These are phyloP conservation scores for Ophiostoma sp. DNA, from an alignment of 2,329 filamentous ascomycete species.

Conservation along the genomic window DNA sequence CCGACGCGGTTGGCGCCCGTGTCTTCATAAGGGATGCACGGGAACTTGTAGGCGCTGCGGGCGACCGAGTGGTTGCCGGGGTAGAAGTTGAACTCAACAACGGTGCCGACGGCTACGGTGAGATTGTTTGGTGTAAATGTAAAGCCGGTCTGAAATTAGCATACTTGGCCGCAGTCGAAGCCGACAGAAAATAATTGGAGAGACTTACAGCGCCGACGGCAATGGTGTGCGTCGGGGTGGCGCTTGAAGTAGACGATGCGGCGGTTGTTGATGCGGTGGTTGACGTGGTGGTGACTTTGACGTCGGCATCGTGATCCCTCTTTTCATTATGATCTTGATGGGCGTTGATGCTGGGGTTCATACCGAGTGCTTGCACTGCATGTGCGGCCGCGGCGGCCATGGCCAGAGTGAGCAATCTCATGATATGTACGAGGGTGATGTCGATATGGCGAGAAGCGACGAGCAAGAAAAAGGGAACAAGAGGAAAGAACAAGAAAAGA, in stretches of 20 bases:
- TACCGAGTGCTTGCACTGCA: neutral
- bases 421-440: neutral
- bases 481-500: neutral
- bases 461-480: neutral
- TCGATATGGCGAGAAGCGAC: neutral
- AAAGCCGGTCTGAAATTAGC: constrained; percentile 30
- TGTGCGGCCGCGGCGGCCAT: neutral
- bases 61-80: constrained; percentile 61
- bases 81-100: constrained; percentile 56
- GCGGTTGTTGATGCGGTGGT: neutral
- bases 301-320: neutral
- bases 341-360: neutral
- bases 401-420: neutral
- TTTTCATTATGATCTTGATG: neutral
- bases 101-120: constrained; percentile 43
- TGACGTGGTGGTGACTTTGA: neutral
- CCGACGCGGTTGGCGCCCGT: constrained; percentile 43
- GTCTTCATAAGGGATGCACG: constrained; percentile 59
- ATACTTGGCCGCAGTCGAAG: neutral
- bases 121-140: constrained; percentile 37
- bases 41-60: constrained; percentile 52
- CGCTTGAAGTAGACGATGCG: neutral
- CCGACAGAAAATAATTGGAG: too few relatives aligned
- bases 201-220: constrained; percentile 32
- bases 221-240: constrained; percentile 24